A percentile compares a stretch with the other conserved stretches of the same genome.
phyloP scores from a whole-genome alignment of 306 rosid species.

The Prunus fruticosa region DNA sequence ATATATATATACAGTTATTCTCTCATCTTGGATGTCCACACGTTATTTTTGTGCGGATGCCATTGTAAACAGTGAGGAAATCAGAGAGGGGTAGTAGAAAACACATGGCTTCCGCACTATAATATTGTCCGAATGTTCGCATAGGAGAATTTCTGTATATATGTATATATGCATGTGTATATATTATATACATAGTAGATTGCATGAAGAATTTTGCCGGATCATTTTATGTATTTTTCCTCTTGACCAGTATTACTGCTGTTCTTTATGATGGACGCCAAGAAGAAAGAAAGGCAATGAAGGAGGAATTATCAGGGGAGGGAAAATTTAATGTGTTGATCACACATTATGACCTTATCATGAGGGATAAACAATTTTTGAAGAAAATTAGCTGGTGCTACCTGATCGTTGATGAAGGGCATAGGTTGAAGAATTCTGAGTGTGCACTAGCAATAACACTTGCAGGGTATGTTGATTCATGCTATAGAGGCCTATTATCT shows the following conservation, averaged over 20 bases:
- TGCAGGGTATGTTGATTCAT: constrained; percentile 65
- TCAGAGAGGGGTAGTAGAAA: no score
- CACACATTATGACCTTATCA: constrained; percentile 96
- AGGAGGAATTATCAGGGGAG: constrained; percentile 87
- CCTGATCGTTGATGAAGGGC: constrained; percentile 99
- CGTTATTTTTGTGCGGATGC: no score
- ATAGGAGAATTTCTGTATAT: no score
- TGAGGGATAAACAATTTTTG: constrained; percentile 95
- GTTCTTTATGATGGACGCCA: constrained; percentile 89
- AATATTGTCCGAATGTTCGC: no score
- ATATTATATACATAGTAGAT: background rate
- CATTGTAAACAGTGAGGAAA: no score
- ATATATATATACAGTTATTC: background rate
- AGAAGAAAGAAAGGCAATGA: constrained; percentile 91
- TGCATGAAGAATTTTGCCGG: background rate
- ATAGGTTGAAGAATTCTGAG: constrained; percentile 92
- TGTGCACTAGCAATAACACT: constrained; percentile 95
- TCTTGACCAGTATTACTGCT: constrained; percentile 62
- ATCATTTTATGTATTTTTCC: constrained; percentile 19
- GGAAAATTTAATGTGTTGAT: constrained; percentile 87
- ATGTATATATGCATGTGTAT: background rate
- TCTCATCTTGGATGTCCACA: no score
- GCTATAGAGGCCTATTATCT: constrained; percentile 9
- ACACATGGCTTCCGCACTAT: no score
- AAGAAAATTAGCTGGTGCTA: constrained; percentile 89